A percentile compares a stretch with the other conserved stretches of the same genome.
These are phyloP conservation scores for Penicillium sp. DNA, from an alignment of 2,329 filamentous ascomycete species.

Conservation along the genomic window DNA sequence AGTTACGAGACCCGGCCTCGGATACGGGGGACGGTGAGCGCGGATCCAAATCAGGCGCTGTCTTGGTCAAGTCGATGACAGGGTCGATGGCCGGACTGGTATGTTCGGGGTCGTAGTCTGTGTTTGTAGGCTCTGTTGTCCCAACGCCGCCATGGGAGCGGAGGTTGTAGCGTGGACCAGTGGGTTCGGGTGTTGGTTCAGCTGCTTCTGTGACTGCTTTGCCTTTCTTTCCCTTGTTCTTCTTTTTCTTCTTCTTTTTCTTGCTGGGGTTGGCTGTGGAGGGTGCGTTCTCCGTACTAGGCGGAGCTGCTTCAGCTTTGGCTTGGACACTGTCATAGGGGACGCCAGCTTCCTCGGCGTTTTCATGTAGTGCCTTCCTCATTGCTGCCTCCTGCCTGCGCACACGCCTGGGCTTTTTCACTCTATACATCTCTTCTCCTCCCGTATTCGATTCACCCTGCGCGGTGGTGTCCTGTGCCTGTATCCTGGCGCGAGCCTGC, in stretches of 20 bases:
- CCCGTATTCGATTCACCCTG: not conserved
- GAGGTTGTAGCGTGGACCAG: not conserved
- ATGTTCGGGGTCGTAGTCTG: not conserved
- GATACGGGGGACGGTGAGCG: slow-evolving; percentile 10
- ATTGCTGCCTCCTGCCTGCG: not conserved
- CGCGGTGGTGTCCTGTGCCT: not conserved
- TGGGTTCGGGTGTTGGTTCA: not conserved
- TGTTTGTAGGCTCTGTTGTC: not conserved
- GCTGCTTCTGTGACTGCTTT: not conserved
- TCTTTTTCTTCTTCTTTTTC: slow-evolving; percentile 10
- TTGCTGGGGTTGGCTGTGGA: not conserved
- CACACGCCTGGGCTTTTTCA: not conserved
- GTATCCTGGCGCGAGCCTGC: not conserved
- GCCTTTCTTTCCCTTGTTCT: not conserved
- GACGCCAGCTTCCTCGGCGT: too few relatives aligned
- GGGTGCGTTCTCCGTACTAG: not conserved
- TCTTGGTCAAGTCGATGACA: not conserved
- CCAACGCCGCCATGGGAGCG: not conserved
- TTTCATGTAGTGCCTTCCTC: not conserved
- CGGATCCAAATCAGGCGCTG: not conserved
- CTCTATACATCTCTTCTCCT: not conserved
- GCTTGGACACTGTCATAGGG: not conserved
- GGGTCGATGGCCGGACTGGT: not conserved
- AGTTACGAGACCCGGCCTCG: slow-evolving; percentile 13
- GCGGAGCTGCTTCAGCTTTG: not conserved